These are phyloP conservation scores for Trametes punicea DNA, from an alignment of 768 basidiomycete genomes.

Conservation along the genomic window DNA sequence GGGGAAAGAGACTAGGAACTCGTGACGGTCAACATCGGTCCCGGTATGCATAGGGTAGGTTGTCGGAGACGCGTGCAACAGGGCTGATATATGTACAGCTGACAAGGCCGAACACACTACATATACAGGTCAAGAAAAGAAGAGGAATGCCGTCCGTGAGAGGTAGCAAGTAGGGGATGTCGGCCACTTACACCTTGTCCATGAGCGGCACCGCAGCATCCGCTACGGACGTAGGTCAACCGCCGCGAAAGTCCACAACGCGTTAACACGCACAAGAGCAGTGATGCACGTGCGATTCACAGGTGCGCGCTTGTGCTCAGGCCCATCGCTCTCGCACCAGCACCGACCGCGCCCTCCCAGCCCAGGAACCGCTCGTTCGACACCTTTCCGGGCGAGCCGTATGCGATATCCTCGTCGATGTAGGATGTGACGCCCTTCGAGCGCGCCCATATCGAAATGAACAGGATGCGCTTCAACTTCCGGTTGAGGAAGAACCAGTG, in stretches of 20 bases:
- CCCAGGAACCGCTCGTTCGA: slow-evolving; percentile 65
- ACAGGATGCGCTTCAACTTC: slow-evolving; percentile 88
- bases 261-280: neutral
- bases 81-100: slow-evolving; percentile 7
- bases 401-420: slow-evolving; percentile 34
- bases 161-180: slow-evolving; percentile 3
- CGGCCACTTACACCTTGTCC: neutral
- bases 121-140: neutral
- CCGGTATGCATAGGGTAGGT: slow-evolving; percentile 14
- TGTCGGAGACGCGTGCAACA: neutral
- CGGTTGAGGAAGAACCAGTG: slow-evolving; percentile 97
- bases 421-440: slow-evolving; percentile 56
- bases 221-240: slow-evolving; percentile 11
- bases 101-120: neutral
- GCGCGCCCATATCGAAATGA: slow-evolving; percentile 89
- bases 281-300: neutral
- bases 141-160: neutral
- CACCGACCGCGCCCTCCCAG: slow-evolving; percentile 76
- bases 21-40: slow-evolving; percentile 16
- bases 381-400: slow-evolving; percentile 31
- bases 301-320: slow-evolving; percentile 36
- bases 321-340: slow-evolving; percentile 81
- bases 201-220: neutral
- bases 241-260: neutral
- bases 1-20: slow-evolving; percentile 7